Evolutionary conservation across 257 asterid genomes (phyloP), one percentile per base, ranked within the genome.

Genomic region (Mitragyna speciosa): DNA sequence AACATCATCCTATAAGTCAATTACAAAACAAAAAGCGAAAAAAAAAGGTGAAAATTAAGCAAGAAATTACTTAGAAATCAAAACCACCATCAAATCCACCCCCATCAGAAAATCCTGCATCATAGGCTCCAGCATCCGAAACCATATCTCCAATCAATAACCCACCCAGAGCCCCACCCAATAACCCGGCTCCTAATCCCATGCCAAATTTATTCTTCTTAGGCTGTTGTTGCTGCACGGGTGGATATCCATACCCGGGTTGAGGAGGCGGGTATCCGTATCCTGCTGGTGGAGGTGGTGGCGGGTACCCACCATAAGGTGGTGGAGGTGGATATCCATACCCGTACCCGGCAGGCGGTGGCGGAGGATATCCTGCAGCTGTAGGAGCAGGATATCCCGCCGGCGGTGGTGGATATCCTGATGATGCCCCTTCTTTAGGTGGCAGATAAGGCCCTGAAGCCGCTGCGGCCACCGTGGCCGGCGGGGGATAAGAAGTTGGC

Each of bases 131-230:
- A 2, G 49, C 90, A 76, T 91, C 98, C 14, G 97, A 90, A 51
- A 93, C 31, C 88, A 82, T 80, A 85, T 93, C 96, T 28, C 97
- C 97, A 31, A 93, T 61, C 83, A 93, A 75, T 43, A 93, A 39
- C 39, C 97, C 97, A 41, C 97, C 97, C 41, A 92, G 49, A 2
- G 97, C 97, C 24, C 97, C 97, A 19, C 97, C 97, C 14, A 93
- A 84, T 76, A 93, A 82, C 43, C 97, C 98, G 6, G 96, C 98
- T 20, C 97, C 98, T 52, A 92, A 82, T 36, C 96, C 97, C 84
- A 94, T 41, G 22, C 94, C 97, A 41, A 85, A 76, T 70, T 86
- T 87, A 72, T 86, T 82, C 31, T 86, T 95, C 87, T 87, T 89
- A 75, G 85, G 85, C 47, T 89, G 79, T 33, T 89, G 89, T 43